A percentile compares a stretch with the other conserved stretches of the same genome.
These are phyloP conservation scores for Sclerotinia trifoliorum DNA, from an alignment of 2,329 filamentous ascomycete species.

Conservation along the genomic window DNA sequence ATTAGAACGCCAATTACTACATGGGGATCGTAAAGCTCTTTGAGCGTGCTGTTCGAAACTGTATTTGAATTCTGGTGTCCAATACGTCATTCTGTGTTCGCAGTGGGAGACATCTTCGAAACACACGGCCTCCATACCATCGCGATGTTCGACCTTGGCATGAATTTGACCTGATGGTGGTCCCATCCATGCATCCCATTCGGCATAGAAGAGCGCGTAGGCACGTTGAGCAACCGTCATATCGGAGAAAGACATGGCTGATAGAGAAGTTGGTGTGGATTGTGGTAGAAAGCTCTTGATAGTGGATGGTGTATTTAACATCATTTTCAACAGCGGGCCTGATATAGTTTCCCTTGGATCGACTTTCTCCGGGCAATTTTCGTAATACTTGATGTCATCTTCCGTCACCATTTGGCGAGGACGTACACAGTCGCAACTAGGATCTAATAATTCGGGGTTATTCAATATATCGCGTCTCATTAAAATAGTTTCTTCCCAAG, in stretches of 20 bases:
- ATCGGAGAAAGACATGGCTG: neutral
- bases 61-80: neutral
- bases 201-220: slow-evolving; percentile 5
- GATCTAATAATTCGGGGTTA: too few relatives aligned
- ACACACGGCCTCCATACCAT: neutral
- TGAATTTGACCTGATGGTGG: neutral
- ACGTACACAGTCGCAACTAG: neutral
- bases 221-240: neutral
- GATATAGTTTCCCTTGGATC: neutral
- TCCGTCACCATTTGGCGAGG: neutral
- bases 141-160: neutral
- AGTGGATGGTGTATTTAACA: neutral
- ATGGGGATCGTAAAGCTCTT: neutral
- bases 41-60: slow-evolving; percentile 12
- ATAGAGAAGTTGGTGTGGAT: neutral
- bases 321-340: neutral
- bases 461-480: neutral
- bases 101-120: neutral
- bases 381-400: neutral
- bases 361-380: neutral
- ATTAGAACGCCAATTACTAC: neutral
- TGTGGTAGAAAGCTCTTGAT: neutral
- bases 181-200: slow-evolving; percentile 17
- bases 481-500: neutral
- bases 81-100: neutral